Evolutionary conservation across 208 protist species (phyloP).

Genomic region (Acanthamoeba royreba): DNA sequence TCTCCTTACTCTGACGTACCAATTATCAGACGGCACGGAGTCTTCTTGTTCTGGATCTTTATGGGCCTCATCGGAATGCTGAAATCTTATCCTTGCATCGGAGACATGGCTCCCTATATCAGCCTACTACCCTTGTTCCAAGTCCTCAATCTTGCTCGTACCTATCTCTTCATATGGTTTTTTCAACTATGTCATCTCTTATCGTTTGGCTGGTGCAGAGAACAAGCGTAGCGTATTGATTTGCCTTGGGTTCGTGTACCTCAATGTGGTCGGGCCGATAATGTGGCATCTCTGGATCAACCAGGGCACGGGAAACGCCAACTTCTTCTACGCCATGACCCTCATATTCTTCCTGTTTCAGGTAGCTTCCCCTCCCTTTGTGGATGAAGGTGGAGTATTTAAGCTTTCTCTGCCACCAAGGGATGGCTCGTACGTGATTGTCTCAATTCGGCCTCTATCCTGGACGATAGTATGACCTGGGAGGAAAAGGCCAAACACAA

Average conservation of each 20-base stretch:
- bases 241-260: constrained; percentile 3
- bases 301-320: constrained; percentile 41
- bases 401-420: not conserved
- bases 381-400: not conserved
- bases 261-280: constrained; percentile 34
- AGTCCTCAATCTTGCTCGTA: constrained; percentile 27
- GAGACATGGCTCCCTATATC: constrained; percentile 34
- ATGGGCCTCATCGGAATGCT: constrained; percentile 39
- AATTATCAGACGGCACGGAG: not conserved
- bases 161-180: not conserved
- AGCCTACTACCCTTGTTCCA: constrained; percentile 23
- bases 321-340: constrained; percentile 48
- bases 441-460: constrained; percentile 2
- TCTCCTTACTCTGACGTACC: no score
- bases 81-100: constrained; percentile 44
- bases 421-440: constrained; percentile 44
- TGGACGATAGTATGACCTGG: not conserved
- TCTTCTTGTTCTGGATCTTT: constrained; percentile 46
- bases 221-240: constrained; percentile 47
- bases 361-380: not conserved
- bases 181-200: not conserved
- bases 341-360: constrained; percentile 45
- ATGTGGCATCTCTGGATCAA: constrained; percentile 49
- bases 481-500: not conserved
- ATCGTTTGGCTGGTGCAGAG: not conserved